Percentiles rank a stretch among this genome's conserved stretches.
Evolutionary conservation across 495 filamentous ascomycete species (phyloP).

Genomic region (Entonaema liquescens): DNA sequence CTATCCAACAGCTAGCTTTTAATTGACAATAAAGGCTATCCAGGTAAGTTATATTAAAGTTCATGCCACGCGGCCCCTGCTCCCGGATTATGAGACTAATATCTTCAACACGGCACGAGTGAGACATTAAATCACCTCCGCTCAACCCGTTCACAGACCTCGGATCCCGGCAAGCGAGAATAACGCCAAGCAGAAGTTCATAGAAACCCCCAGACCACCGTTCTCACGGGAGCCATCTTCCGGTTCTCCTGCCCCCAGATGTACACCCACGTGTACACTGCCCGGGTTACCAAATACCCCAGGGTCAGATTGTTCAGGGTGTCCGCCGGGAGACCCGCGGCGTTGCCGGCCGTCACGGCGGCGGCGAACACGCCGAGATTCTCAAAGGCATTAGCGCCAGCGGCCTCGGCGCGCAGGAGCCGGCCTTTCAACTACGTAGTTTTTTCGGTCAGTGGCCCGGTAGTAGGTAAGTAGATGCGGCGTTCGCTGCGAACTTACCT

Average conservation of each 20-base stretch:
- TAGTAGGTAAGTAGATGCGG: no score
- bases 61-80: no score
- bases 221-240: slow-evolving; percentile 47
- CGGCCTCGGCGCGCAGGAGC: slow-evolving; percentile 59
- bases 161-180: slow-evolving; percentile 55
- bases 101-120: not conserved
- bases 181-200: slow-evolving; percentile 46
- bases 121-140: no score
- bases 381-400: slow-evolving; percentile 59
- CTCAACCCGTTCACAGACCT: slow-evolving; percentile 4
- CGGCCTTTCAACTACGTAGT: slow-evolving; percentile 34
- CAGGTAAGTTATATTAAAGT: no score
- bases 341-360: slow-evolving; percentile 60
- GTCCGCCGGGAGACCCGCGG: slow-evolving; percentile 43
- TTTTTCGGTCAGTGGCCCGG: slow-evolving; percentile 13
- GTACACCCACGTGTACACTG: slow-evolving; percentile 58
- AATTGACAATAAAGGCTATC: no score
- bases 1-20: no score
- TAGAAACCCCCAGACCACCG: slow-evolving; percentile 50
- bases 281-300: slow-evolving; percentile 52
- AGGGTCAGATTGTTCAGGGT: slow-evolving; percentile 54
- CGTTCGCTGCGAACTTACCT: slow-evolving; percentile 43
- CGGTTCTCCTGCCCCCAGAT: slow-evolving; percentile 52
- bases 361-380: slow-evolving; percentile 60
- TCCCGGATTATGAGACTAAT: not conserved